Percentiles rank a stretch among this genome's conserved stretches.
Conservation (phyloP, 805 yeast genomes). For the Wickerhamiella australiensis region DNA sequence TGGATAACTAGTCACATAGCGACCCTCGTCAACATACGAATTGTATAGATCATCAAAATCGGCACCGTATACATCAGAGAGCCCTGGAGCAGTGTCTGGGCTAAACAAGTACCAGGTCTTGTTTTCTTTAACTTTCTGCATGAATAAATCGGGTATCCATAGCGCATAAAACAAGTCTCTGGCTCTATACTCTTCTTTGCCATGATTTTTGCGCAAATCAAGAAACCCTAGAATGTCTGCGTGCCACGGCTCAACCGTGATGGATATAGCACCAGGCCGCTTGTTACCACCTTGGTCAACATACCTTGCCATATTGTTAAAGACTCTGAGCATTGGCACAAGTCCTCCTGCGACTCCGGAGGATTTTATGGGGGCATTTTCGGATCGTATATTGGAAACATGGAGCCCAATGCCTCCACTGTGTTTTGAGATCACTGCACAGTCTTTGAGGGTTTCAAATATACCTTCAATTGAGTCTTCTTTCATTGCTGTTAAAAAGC, state of each 20-base stretch:
- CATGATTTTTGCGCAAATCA: conserved; percentile 79
- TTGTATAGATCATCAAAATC: conserved; percentile 59
- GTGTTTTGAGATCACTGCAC: conserved; percentile 80
- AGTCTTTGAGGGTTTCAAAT: conserved; percentile 68
- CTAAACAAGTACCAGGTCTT: conserved; percentile 79
- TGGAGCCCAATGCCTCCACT: conserved; percentile 93
- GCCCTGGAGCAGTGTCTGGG: conserved; percentile 74
- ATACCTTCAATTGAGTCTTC: conserved; percentile 92
- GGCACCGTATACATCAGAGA: conserved; percentile 65
- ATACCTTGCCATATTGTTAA: conserved; percentile 84
- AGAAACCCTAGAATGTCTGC: conserved; percentile 73
- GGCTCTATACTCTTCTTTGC: conserved; percentile 84
- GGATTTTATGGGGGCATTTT: conserved; percentile 76
- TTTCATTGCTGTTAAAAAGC: conserved; percentile 78
- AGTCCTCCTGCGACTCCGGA: conserved; percentile 80
- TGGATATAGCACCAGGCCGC: conserved; percentile 90
- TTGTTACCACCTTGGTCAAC: conserved; percentile 97
- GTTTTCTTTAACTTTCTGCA: conserved; percentile 67
- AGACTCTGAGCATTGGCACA: conserved; percentile 87
- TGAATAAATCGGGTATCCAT: conserved; percentile 89
- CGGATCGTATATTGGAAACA: conserved; percentile 67
- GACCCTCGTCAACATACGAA: conserved; percentile 55
- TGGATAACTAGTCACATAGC: conserved; percentile 44
- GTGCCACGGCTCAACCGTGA: conserved; percentile 94
- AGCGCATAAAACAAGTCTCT: conserved; percentile 83